phyloP scores from a whole-genome alignment of 208 protist species.

The Acanthamoeba castellanii region DNA sequence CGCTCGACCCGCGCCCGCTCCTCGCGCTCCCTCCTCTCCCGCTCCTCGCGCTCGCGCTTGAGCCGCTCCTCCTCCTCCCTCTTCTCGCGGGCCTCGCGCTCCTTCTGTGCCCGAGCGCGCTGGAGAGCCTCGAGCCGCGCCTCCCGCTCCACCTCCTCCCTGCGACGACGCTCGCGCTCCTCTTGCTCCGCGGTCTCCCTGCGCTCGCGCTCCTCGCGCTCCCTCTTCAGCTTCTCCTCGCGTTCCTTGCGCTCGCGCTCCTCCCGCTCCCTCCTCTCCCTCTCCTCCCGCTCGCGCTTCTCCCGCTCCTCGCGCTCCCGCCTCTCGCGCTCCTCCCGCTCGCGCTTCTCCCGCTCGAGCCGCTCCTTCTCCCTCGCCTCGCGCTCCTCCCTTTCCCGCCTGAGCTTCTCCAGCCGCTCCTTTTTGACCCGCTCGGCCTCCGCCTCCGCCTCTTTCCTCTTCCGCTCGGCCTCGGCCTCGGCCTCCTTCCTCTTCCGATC shows the following conservation, averaged over 20 bases:
- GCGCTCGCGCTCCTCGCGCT: neutral
- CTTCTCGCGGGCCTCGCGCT: neutral
- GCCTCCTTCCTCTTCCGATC: neutral
- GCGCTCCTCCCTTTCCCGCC: neutral
- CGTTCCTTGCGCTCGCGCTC: slow-evolving; percentile 9
- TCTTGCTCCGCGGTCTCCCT: neutral
- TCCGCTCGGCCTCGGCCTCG: neutral
- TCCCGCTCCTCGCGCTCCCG: neutral
- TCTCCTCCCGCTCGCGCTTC: neutral
- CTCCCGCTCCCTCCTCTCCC: slow-evolving; percentile 6
- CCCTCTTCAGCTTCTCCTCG: neutral
- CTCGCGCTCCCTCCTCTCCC: neutral
- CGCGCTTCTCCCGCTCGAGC: neutral
- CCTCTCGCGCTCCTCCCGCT: neutral
- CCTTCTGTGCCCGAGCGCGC: neutral
- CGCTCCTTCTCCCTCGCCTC: neutral
- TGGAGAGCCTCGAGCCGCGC: neutral
- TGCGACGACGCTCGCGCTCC: slow-evolving; percentile 4
- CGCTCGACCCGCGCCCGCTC: neutral
- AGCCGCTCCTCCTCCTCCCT: neutral
- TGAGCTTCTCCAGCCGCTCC: neutral
- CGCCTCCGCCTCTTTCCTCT: neutral
- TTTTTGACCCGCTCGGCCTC: neutral
- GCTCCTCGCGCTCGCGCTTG: neutral
- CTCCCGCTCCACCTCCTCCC: slow-evolving; percentile 27